A percentile compares a stretch with the other conserved stretches of the same genome.
phyloP scores from a whole-genome alignment of 2,329 filamentous ascomycete species.

The Talaromyces atroroseus region DNA sequence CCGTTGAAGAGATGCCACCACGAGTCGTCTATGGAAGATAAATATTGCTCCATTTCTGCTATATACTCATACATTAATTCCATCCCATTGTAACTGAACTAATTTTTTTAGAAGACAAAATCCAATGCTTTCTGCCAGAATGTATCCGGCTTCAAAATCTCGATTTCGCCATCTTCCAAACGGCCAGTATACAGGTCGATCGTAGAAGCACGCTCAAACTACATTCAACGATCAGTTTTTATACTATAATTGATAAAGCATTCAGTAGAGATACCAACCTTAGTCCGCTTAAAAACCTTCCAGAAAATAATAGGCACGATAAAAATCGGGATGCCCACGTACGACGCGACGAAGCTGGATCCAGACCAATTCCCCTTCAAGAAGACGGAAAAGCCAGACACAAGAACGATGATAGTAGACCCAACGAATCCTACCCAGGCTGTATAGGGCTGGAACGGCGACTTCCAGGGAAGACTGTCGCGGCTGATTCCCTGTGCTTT shows the following conservation, averaged over 20 bases:
- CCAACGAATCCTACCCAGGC: slow-evolving; percentile 56
- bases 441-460: slow-evolving; percentile 54
- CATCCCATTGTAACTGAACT: neutral
- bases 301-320: slow-evolving; percentile 38
- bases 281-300: slow-evolving; percentile 37
- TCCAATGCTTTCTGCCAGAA: slow-evolving; percentile 19
- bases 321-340: slow-evolving; percentile 40
- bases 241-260: neutral
- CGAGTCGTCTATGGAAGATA: neutral
- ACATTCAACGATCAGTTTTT: slow-evolving; percentile 4
- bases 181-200: slow-evolving; percentile 30
- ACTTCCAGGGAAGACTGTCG: slow-evolving; percentile 42
- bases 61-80: neutral
- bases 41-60: neutral
- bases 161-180: slow-evolving; percentile 27
- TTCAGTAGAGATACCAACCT: slow-evolving; percentile 23
- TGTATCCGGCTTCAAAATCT: slow-evolving; percentile 16
- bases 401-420: slow-evolving; percentile 55
- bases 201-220: slow-evolving; percentile 22
- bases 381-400: slow-evolving; percentile 60
- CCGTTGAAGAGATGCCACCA: too few species aligned
- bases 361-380: slow-evolving; percentile 24
- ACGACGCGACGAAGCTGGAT: slow-evolving; percentile 35
- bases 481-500: slow-evolving; percentile 29
- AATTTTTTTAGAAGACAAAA: neutral